phyloP scores from a whole-genome alignment of 2,329 filamentous ascomycete genomes.

The Emmonsia crescens region DNA sequence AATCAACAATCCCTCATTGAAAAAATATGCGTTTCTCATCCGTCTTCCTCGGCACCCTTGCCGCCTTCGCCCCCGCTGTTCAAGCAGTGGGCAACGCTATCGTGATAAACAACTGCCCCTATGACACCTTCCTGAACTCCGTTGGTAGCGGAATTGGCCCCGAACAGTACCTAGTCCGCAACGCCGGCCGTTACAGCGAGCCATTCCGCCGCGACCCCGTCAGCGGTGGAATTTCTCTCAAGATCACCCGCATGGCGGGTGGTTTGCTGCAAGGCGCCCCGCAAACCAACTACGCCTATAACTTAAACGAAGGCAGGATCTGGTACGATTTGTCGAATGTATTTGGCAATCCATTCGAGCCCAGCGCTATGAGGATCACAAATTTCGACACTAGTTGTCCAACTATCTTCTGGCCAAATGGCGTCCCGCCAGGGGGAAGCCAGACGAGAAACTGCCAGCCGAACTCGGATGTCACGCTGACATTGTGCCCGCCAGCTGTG shows the following conservation, averaged over 20 bases:
- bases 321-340: slow-evolving; percentile 37
- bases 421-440: slow-evolving; percentile 21
- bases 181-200: slow-evolving; percentile 26
- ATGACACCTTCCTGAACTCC: slow-evolving; percentile 29
- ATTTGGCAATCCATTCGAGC: slow-evolving; percentile 32
- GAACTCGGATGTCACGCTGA: slow-evolving; percentile 20
- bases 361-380: slow-evolving; percentile 17
- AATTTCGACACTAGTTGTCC: slow-evolving; percentile 18
- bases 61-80: slow-evolving; percentile 19
- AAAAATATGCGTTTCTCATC: slow-evolving; percentile 12
- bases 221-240: slow-evolving; percentile 34
- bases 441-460: slow-evolving; percentile 22
- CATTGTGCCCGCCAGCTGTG: slow-evolving; percentile 15
- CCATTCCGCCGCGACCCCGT: slow-evolving; percentile 24
- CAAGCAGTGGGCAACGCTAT: slow-evolving; percentile 24
- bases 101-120: slow-evolving; percentile 25
- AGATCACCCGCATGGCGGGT: slow-evolving; percentile 28
- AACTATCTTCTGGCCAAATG: slow-evolving; percentile 24
- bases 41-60: slow-evolving; percentile 8
- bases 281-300: slow-evolving; percentile 34
- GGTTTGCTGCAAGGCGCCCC: slow-evolving; percentile 28
- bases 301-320: slow-evolving; percentile 25
- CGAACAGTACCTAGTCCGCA: slow-evolving; percentile 18
- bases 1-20: background rate
- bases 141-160: slow-evolving; percentile 21